A percentile compares a stretch with the other conserved stretches of the same genome.
Conservation (phyloP, 208 protist genomes). For the Plasmodiophora brassicae region DNA sequence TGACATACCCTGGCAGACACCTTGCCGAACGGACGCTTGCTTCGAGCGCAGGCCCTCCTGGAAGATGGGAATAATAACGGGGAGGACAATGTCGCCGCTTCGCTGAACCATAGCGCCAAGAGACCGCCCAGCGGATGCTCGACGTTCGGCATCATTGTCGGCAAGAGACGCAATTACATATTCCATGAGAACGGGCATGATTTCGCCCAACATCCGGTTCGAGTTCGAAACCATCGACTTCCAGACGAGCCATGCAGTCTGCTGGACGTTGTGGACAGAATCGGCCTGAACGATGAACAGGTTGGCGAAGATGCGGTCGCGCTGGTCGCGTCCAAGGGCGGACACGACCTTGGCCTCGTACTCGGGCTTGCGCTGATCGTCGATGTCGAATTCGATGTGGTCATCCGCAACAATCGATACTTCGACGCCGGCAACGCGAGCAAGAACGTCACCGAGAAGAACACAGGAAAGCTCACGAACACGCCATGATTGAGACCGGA, state of each 20-base stretch:
- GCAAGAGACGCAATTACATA: not conserved
- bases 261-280: constrained; percentile 55
- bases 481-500: not conserved
- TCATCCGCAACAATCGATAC: not conserved
- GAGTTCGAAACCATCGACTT: constrained; percentile 63
- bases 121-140: constrained; percentile 65
- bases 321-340: constrained; percentile 55
- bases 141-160: constrained; percentile 50
- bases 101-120: not conserved
- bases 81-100: constrained; percentile 63
- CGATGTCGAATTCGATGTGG: not conserved
- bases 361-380: not conserved
- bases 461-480: not conserved
- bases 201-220: constrained; percentile 14
- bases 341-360: not conserved
- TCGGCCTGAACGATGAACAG: constrained; percentile 67
- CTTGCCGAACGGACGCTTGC: constrained; percentile 42
- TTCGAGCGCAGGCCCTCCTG: constrained; percentile 50
- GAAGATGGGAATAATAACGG: constrained; percentile 70
- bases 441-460: not conserved
- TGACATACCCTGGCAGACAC: constrained; percentile 68
- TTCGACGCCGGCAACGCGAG: not conserved
- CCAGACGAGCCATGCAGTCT: constrained; percentile 69
- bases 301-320: constrained; percentile 56
- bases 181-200: constrained; percentile 26